Conservation (phyloP, 2,329 filamentous ascomycete species). For the Didymella keratinophila region DNA sequence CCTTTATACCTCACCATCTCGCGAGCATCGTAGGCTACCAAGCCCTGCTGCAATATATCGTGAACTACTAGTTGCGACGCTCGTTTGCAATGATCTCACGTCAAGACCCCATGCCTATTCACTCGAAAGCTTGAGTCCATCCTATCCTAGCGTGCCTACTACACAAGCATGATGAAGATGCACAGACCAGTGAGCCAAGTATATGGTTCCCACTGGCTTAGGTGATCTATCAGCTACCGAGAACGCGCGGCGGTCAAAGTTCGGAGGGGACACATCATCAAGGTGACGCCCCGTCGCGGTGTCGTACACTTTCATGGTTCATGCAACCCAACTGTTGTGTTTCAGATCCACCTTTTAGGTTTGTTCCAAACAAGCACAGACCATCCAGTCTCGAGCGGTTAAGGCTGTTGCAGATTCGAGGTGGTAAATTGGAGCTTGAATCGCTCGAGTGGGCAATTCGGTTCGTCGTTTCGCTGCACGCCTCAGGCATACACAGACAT, state of each 20-base stretch:
- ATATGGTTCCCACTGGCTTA: not conserved
- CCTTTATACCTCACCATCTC: not conserved
- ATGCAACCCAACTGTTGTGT: conserved; percentile 13
- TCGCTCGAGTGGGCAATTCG: not conserved
- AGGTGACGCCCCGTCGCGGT: not conserved
- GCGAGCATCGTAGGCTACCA: not conserved
- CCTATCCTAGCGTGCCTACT: not conserved
- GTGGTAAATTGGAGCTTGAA: not conserved
- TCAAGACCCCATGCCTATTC: not conserved
- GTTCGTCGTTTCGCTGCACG: not conserved
- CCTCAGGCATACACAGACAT: not conserved
- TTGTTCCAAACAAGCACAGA: conserved; percentile 8
- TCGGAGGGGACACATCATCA: not conserved
- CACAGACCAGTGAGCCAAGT: not conserved
- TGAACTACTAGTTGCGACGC: not conserved
- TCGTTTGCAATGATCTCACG: not conserved
- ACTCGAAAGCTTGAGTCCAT: not conserved
- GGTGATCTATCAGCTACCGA: not conserved
- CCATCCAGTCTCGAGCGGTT: not conserved
- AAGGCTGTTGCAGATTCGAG: not conserved
- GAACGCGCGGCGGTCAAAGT: not conserved
- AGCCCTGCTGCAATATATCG: not conserved
- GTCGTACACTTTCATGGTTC: conserved; percentile 12
- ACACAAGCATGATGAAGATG: not conserved
- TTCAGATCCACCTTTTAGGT: not conserved